Conservation (phyloP, 441 rosid genomes). For the Erodium trifolium region DNA sequence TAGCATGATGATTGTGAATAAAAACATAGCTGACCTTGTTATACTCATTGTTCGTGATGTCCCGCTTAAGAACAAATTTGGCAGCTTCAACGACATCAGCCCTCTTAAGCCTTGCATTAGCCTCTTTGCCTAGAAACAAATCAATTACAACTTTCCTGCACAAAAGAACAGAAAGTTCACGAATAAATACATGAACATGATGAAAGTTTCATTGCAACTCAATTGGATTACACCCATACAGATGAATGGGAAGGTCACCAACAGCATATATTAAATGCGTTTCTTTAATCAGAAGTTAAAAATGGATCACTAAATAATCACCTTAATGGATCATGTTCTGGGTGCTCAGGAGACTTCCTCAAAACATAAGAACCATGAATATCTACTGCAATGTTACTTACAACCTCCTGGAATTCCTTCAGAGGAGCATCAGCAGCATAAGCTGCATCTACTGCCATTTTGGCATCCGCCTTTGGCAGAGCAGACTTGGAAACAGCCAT, state of each 20-base stretch:
- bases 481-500: constrained; percentile 52
- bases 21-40: constrained; percentile 39
- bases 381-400: constrained; percentile 48
- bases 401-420: constrained; percentile 44
- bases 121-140: constrained; percentile 40
- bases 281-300: neutral
- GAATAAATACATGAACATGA: no score
- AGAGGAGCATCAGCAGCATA: constrained; percentile 52
- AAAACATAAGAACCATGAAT: constrained; percentile 55
- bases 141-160: constrained; percentile 59
- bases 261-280: no score
- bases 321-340: constrained; percentile 67
- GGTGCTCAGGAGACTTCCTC: constrained; percentile 60
- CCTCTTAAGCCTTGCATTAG: constrained; percentile 56
- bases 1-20: constrained; percentile 9
- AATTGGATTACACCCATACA: no score
- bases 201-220: no score
- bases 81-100: constrained; percentile 57
- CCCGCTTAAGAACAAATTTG: constrained; percentile 31
- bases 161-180: neutral
- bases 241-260: no score
- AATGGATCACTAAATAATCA: constrained; percentile 12
- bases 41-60: constrained; percentile 41
- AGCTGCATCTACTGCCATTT: constrained; percentile 46
- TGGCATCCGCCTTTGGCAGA: constrained; percentile 62